A percentile compares a stretch with the other conserved stretches of the same genome.
Conservation (phyloP, 106 monocot species). For the Gastrodia elata region DNA sequence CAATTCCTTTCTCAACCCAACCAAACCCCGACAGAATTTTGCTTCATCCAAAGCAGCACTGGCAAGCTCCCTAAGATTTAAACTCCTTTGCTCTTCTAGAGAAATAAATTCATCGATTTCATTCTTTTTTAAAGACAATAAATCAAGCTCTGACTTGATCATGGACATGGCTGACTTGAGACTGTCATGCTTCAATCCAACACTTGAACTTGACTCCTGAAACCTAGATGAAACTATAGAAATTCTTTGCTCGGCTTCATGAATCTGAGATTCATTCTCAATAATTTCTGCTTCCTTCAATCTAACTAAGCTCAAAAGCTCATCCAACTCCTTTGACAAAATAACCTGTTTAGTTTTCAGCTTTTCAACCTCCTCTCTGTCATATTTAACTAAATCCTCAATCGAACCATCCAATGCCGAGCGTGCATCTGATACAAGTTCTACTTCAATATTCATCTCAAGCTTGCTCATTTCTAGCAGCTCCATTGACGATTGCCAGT, state of each 20-base stretch:
- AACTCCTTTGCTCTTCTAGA: conserved; percentile 36
- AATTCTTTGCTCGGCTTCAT: conserved; percentile 60
- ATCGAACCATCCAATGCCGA: conserved; percentile 48
- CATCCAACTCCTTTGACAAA: conserved; percentile 61
- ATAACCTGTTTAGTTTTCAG: conserved; percentile 37
- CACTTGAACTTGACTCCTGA: conserved; percentile 38
- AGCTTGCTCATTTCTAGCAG: conserved; percentile 47
- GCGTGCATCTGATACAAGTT: conserved; percentile 54
- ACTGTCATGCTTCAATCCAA: conserved; percentile 34
- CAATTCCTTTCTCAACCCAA: conserved; percentile 41
- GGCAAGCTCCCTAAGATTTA: conserved; percentile 47
- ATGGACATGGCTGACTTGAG: conserved; percentile 31
- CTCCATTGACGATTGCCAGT: conserved; percentile 69
- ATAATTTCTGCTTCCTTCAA: conserved; percentile 79
- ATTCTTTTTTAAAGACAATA: conserved; percentile 42
- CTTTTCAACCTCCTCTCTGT: conserved; percentile 49
- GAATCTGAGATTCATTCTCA: conserved; percentile 56
- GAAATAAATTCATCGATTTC: conserved; percentile 55
- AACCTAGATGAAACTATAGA: conserved; percentile 47
- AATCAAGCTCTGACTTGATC: conserved; percentile 34
- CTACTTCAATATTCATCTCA: conserved; percentile 49
- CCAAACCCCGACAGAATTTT: conserved; percentile 33
- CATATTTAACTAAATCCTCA: conserved; percentile 61
- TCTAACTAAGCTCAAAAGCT: conserved; percentile 54
- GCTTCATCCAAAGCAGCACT: conserved; percentile 51